Base-by-base conservation (phyloP, 352 stramenopile genomes). In the Phytophthora aleatoria region DNA sequence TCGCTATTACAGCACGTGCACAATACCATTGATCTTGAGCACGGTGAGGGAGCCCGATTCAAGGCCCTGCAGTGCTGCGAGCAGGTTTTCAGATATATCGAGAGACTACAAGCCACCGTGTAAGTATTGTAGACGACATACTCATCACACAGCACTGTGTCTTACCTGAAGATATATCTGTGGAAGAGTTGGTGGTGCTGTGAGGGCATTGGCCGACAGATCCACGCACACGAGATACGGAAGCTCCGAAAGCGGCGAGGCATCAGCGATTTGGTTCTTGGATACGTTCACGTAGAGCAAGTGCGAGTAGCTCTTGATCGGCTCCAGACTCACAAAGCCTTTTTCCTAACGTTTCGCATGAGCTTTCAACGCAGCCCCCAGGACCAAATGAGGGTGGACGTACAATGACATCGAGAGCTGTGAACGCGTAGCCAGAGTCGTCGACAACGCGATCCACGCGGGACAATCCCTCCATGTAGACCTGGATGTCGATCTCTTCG, bases 381-480 rank as follows among this genome's bases (percentile, higher is more conserved):
- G 35, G 12, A 41, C n/a, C 8, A 41, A n/a, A 12, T 16, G 3
- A 41, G 12, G 10, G 12, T 27, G 36, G 51, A 50, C 67, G 20
- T 64, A 87, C 84, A 27, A 85, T 70, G 13, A 87, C 64, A 41
- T 94, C 82, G 28, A 94, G 61, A 15, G 86, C 77, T 13, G 81
- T 92, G 64, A 92, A 92, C 13, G 86, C 83, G 64, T 74, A 94
- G 45, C 83, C 86, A 16, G 84, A 89, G 73, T 92, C 76, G 51
- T 92, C 86, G 16, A 89, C 42, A 33, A 84, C 83, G 26, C 83
- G 79, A 55, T 94, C 83, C 45, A 94, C 77, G n/a, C 83, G 73
- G 35, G 83, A 89, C 20, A 94, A 77, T 0, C 83, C 83, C 41
- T 91, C 71, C 76, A 84, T 73, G 55, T 85, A 85, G n/a, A 67